Evolutionary conservation across 108 stramenopile species (phyloP), one percentile per base, ranked within the genome.

Genomic region (Cyclotella cryptica): DNA sequence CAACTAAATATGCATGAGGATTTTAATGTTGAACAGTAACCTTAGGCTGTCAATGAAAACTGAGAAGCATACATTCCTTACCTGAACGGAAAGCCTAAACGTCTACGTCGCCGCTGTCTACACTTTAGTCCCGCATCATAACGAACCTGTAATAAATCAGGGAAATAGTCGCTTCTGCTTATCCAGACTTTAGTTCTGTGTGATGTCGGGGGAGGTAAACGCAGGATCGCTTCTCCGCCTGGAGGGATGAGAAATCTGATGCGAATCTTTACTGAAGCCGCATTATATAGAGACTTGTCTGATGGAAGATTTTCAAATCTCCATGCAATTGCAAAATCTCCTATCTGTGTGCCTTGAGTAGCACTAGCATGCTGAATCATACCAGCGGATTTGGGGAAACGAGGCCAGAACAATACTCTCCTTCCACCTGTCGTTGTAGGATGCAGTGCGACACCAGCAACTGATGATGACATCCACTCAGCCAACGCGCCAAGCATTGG

Each of bases 401-500:
- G 78, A 18, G 78, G 78, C 78, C 78, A 79, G 30, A 71, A 79
- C 17, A 79, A 49, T 54, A 58, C 45, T 39, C 43, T 40, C 30
- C 71, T 64, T 6, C 78, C 78, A 24, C 78, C 78, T 10, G 54
- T 53, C 10, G 78, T 79, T 22, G 78, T 79, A 0, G 78, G 78
- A 49, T 54, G 45, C 3, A 66, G 43, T 41, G 70, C 53, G n/a
- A 85, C 72, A 8, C 84, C 84, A 43, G 75, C 84, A 39, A 78
- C 75, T 21, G 78, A 73, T 10, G 78, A 54, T 14, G 73, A 18
- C 77, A 83, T 77, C 85, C 85, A 86, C 24, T 74, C 81, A n/a
- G 78, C 85, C 10, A 77, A 21, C 28, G 69, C 79, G 35, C 86
- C 79, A 21, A 86, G 54, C 86, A 86, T 86, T 0, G 86, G 83